These are phyloP conservation scores for Claviceps maximensis DNA, from an alignment of 2,329 filamentous ascomycete species.

Conservation along the genomic window DNA sequence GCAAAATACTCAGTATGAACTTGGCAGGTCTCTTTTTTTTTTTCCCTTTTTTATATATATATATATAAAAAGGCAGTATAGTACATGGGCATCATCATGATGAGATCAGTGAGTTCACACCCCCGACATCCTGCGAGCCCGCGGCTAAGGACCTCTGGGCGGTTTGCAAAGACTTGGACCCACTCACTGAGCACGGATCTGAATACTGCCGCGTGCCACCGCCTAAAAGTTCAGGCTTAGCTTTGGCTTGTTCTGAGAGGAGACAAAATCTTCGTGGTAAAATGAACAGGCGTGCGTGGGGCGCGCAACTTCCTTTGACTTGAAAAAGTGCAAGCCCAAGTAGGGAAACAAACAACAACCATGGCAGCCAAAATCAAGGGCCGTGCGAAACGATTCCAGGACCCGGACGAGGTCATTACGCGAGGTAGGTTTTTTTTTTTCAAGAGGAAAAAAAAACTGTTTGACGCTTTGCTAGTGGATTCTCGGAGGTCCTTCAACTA, in stretches of 20 bases:
- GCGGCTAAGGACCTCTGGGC: too few relatives aligned
- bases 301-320: background rate
- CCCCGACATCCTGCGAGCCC: background rate
- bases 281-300: conserved; percentile 13
- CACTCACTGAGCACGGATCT: background rate
- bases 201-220: conserved; percentile 33
- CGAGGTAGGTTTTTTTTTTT: conserved; percentile 37
- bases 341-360: conserved; percentile 14
- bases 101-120: background rate
- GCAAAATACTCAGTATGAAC: background rate
- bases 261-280: conserved; percentile 16
- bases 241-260: too few relatives aligned
- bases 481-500: background rate
- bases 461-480: background rate
- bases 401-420: conserved; percentile 46
- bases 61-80: background rate
- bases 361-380: conserved; percentile 42
- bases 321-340: conserved; percentile 6
- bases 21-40: too few relatives aligned
- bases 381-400: conserved; percentile 46
- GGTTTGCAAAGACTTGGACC: background rate
- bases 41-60: too few relatives aligned
- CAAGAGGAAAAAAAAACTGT: too few relatives aligned
- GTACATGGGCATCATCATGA: background rate
- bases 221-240: conserved; percentile 35